These are phyloP conservation scores for Epichloe baconii DNA, from an alignment of 2,329 filamentous ascomycete genomes.

Conservation along the genomic window DNA sequence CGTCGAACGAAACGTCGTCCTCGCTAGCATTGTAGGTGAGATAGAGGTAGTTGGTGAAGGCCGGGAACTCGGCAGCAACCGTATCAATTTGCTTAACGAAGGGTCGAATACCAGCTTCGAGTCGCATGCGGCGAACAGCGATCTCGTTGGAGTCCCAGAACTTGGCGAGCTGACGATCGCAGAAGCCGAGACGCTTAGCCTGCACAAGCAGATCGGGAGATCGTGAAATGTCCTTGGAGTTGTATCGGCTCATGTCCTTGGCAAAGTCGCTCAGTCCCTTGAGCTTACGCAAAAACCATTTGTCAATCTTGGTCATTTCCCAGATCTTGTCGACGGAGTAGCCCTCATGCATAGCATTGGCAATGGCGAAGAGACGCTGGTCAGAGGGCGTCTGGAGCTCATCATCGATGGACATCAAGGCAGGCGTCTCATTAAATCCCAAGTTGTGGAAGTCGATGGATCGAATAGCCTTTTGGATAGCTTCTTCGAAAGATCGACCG, in stretches of 20 bases:
- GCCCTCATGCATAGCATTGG: slow-evolving; percentile 89
- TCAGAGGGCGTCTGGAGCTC: slow-evolving; percentile 96
- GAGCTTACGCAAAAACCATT: slow-evolving; percentile 91
- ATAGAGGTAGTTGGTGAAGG: slow-evolving; percentile 91
- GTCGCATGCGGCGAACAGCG: slow-evolving; percentile 67
- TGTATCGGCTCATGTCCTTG: slow-evolving; percentile 60
- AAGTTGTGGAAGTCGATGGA: slow-evolving; percentile 91
- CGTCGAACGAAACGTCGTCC: slow-evolving; percentile 71
- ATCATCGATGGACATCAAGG: slow-evolving; percentile 88
- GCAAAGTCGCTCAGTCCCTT: slow-evolving; percentile 85
- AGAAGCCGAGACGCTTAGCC: slow-evolving; percentile 91
- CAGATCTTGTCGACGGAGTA: slow-evolving; percentile 96
- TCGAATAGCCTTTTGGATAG: slow-evolving; percentile 95
- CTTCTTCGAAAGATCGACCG: slow-evolving; percentile 91
- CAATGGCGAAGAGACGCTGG: slow-evolving; percentile 92
- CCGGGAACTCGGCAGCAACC: slow-evolving; percentile 91
- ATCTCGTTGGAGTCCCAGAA: slow-evolving; percentile 94
- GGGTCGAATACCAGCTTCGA: slow-evolving; percentile 77
- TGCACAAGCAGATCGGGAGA: slow-evolving; percentile 56
- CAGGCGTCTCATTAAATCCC: slow-evolving; percentile 83
- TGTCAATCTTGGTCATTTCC: slow-evolving; percentile 97
- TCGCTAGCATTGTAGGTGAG: slow-evolving; percentile 87
- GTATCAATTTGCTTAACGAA: slow-evolving; percentile 98
- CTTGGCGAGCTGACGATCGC: slow-evolving; percentile 81
- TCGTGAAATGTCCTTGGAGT: slow-evolving; percentile 48